Percentiles rank a stretch among this genome's conserved stretches.
Evolutionary conservation across 1,284 basidiomycete species (phyloP).

Genomic region (Austroboletus niveus): DNA sequence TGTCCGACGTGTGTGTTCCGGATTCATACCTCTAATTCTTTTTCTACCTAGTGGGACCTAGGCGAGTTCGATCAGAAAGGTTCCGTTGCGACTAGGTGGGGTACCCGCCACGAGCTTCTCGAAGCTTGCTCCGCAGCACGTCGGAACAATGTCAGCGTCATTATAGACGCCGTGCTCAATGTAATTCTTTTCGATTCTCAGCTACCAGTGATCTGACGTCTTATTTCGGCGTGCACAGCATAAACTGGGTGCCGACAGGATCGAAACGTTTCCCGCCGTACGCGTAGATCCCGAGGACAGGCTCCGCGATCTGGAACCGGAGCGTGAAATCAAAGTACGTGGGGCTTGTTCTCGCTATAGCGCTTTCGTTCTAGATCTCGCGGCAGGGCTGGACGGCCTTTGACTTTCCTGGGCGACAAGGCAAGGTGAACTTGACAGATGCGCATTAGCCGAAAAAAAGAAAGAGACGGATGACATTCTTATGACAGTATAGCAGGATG

Average conservation of each 20-base stretch:
- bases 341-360: neutral
- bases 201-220: neutral
- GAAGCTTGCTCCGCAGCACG: conserved; percentile 60
- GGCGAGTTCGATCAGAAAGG: conserved; percentile 93
- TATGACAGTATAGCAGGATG: conserved; percentile 60
- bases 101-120: conserved; percentile 80
- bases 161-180: conserved; percentile 78
- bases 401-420: conserved; percentile 75
- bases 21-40: neutral
- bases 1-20: conserved; percentile 11
- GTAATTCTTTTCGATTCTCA: conserved; percentile 38
- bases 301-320: conserved; percentile 54
- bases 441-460: neutral
- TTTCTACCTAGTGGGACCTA: conserved; percentile 69
- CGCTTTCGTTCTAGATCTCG: conserved; percentile 3
- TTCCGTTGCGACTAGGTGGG: conserved; percentile 84
- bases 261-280: conserved; percentile 74
- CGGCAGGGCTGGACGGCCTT: conserved; percentile 82
- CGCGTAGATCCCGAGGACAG: conserved; percentile 72
- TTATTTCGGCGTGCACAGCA: conserved; percentile 46
- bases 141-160: conserved; percentile 57
- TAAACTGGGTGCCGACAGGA: conserved; percentile 81
- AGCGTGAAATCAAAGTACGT: conserved; percentile 67
- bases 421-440: conserved; percentile 53
- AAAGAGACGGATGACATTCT: neutral